Conservation (phyloP, 371 early-diverging fungal species). For the Capillidium rhysosporum region DNA sequence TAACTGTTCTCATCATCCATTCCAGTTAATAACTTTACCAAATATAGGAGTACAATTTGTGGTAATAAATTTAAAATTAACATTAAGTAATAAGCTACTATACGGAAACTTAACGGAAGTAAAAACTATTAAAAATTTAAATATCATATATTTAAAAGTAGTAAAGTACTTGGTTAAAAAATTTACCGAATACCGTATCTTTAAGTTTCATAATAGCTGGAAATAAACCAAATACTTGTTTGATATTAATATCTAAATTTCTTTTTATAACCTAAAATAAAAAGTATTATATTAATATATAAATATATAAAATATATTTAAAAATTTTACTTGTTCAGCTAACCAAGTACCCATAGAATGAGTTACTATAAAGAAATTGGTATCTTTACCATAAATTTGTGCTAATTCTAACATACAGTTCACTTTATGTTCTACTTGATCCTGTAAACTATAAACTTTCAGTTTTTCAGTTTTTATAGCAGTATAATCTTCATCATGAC, state of each 20-base stretch:
- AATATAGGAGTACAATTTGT: background rate
- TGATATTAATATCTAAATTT: background rate
- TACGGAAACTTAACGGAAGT: background rate
- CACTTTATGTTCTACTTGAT: slow-evolving; percentile 48
- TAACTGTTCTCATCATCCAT: background rate
- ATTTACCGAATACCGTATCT: background rate
- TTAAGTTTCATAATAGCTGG: background rate
- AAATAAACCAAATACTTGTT: background rate
- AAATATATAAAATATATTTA: background rate
- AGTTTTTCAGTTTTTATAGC: background rate
- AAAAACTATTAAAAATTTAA: too few species aligned
- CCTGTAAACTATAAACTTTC: slow-evolving; percentile 23
- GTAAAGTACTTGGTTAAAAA: background rate
- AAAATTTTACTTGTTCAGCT: slow-evolving; percentile 19
- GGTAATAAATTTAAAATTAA: background rate
- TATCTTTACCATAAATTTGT: slow-evolving; percentile 22
- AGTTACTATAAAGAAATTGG: slow-evolving; percentile 31
- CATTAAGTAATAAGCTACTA: background rate
- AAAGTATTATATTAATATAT: background rate
- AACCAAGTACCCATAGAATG: slow-evolving; percentile 52
- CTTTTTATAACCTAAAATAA: background rate
- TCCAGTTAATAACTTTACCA: background rate
- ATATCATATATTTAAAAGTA: background rate
- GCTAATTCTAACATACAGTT: slow-evolving; percentile 29
- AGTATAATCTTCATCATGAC: background rate